Percentiles rank a stretch among this genome's conserved stretches.
These are phyloP conservation scores for Stramenopiles sp. DNA, from an alignment of 352 stramenopile genomes.

Conservation along the genomic window DNA sequence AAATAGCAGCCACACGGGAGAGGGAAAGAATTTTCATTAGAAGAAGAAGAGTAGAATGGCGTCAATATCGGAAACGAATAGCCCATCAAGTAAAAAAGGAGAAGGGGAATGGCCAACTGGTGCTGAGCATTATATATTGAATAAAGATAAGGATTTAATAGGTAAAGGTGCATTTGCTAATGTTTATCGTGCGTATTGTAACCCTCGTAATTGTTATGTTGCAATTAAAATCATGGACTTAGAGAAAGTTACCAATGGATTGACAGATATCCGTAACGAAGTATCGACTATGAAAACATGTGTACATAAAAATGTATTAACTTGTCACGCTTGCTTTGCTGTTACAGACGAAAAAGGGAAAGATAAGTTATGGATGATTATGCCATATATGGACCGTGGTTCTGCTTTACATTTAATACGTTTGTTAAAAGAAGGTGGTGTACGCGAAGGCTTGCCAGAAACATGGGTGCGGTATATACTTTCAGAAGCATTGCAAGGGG, in stretches of 20 bases:
- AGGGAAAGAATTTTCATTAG: no score
- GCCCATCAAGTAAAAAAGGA: no score
- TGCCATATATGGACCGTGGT: constrained; percentile 96
- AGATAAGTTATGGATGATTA: constrained; percentile 92
- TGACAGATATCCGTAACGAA: constrained; percentile 68
- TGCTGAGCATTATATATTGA: no score
- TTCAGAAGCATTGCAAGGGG: constrained; percentile 79
- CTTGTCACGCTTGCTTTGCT: constrained; percentile 92
- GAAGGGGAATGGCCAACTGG: no score
- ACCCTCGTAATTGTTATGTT: constrained; percentile 54
- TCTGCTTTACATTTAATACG: constrained; percentile 88
- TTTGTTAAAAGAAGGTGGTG: constrained; percentile 5
- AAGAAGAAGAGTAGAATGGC: no score
- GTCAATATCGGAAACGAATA: no score
- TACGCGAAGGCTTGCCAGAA: constrained; percentile 36
- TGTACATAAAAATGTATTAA: constrained; percentile 89
- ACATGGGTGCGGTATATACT: constrained; percentile 90
- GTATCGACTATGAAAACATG: constrained; percentile 97
- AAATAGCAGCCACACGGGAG: no score
- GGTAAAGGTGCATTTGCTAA: constrained; percentile 88
- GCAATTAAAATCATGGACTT: constrained; percentile 98
- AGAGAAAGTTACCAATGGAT: constrained; percentile 89
- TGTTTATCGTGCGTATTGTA: constrained; percentile 83
- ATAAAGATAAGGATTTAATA: no score
- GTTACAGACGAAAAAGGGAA: no score